phyloP scores from a whole-genome alignment of 1,284 basidiomycete genomes.

The Ustilago trichophora region DNA sequence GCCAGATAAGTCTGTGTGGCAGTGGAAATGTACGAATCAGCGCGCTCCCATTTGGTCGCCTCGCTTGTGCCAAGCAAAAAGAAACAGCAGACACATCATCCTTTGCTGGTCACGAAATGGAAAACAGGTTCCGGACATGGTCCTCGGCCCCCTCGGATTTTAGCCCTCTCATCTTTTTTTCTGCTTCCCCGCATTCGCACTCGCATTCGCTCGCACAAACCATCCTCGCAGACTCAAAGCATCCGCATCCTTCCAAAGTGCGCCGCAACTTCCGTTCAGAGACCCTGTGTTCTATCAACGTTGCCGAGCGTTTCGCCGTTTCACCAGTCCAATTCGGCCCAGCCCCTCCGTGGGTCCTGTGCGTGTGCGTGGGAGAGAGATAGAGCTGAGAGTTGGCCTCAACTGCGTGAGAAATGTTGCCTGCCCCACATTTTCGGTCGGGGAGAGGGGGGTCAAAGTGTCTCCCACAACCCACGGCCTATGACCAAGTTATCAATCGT shows the following conservation, averaged over 20 bases:
- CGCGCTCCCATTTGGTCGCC: conserved; percentile 5
- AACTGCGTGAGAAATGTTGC: neutral
- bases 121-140: conserved; percentile 10
- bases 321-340: too few relatives aligned
- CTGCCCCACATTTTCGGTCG: neutral
- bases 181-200: conserved; percentile 13
- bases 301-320: too few relatives aligned
- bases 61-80: neutral
- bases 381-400: too few relatives aligned
- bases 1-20: neutral
- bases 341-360: too few relatives aligned
- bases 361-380: too few relatives aligned
- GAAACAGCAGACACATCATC: neutral
- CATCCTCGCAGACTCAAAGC: too few relatives aligned
- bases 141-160: conserved; percentile 37
- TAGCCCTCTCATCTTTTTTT: conserved; percentile 7
- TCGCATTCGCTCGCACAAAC: neutral
- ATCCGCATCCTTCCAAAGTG: too few relatives aligned
- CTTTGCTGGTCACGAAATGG: too few relatives aligned
- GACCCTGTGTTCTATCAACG: too few relatives aligned
- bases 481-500: conserved; percentile 13
- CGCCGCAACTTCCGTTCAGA: too few relatives aligned
- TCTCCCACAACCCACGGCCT: too few relatives aligned
- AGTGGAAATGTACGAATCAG: conserved; percentile 6
- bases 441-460: too few relatives aligned